Base-by-base conservation (phyloP, 805 yeast genomes). In the Candida mattraensis region DNA sequence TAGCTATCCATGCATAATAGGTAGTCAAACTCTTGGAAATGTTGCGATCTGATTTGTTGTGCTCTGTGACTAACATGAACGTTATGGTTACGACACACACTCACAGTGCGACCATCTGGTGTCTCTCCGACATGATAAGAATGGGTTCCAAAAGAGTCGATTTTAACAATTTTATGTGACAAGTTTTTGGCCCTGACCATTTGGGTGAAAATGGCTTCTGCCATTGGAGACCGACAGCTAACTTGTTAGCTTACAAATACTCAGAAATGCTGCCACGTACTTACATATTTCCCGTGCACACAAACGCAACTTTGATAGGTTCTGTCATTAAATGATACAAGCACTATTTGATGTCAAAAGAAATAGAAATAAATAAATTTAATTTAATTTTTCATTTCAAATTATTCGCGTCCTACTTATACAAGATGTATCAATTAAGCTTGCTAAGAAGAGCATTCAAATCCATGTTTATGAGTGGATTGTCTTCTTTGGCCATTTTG, bases 161-260 rank as follows among this genome's bases (percentile, higher is more conserved):
- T 80, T 12, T 55, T 55, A 0, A 64, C 55, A 42, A 88, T 75
- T n/a, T 54, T 54, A 12, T 56, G 60, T 21, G 42, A 53, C 18
- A 66, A 58, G 0, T 81, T 80, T 14, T 62, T 58, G 28, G 74
- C 56, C 27, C 75, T 58, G 7, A 86, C 94, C 11, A 67, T 65
- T 40, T 85, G 78, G 30, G 67, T 69, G 63, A 89, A 87, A 1
- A 88, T 86, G 0, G 96, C 96, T 56, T 91, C 97, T 0, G 98
- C 97, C 98, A 89, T 91, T 10, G 98, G 98, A 2, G 96, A 87
- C 31, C 97, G 89, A 55, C 97, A 88, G 15, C 85, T 80, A 23
- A 3, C 10, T 3, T 23, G 39, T 36, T 36, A 36, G n/a, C n/a
- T n/a, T n/a, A n/a, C n/a, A n/a, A n/a, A n/a, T n/a, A n/a, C n/a